A percentile compares a stretch with the other conserved stretches of the same genome.
These are phyloP conservation scores for Stagonosporopsis vannaccii DNA, from an alignment of 2,329 filamentous ascomycete species.

Conservation along the genomic window DNA sequence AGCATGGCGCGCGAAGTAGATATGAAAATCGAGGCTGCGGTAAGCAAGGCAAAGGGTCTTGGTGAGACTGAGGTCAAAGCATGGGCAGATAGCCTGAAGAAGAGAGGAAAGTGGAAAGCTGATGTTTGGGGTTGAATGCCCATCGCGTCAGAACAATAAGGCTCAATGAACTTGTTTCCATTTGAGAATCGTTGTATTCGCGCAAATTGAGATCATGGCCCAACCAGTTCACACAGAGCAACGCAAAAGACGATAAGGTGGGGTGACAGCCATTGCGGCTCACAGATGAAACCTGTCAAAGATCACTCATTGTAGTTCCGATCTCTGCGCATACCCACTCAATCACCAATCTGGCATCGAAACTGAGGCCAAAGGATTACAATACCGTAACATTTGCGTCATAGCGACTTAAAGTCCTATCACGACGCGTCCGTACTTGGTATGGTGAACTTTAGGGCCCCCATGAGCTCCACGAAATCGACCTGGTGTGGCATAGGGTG, in stretches of 20 bases:
- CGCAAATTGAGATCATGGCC: background rate
- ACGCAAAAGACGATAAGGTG: background rate
- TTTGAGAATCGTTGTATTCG: background rate
- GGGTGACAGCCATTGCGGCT: background rate
- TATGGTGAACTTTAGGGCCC: background rate
- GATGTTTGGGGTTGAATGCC: conserved; percentile 59
- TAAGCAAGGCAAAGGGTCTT: conserved; percentile 49
- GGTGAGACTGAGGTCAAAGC: conserved; percentile 51
- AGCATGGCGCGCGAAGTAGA: conserved; percentile 55
- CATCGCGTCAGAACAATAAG: conserved; percentile 5
- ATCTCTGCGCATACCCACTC: background rate
- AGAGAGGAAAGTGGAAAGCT: conserved; percentile 61
- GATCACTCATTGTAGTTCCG: background rate
- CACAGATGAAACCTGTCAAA: background rate
- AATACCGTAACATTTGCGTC: background rate
- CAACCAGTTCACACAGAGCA: background rate
- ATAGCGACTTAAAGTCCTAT: background rate
- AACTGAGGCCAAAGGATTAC: background rate
- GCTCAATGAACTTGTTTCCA: background rate
- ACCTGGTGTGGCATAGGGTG: background rate
- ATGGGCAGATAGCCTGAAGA: conserved; percentile 59
- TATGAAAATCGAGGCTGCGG: conserved; percentile 48
- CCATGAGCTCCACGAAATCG: background rate
- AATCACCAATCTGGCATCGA: background rate
- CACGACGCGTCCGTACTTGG: background rate